Evolutionary conservation across 257 asterid genomes (phyloP), one percentile per base, ranked within the genome.

Genomic region (Ocimum tenuiflorum): DNA sequence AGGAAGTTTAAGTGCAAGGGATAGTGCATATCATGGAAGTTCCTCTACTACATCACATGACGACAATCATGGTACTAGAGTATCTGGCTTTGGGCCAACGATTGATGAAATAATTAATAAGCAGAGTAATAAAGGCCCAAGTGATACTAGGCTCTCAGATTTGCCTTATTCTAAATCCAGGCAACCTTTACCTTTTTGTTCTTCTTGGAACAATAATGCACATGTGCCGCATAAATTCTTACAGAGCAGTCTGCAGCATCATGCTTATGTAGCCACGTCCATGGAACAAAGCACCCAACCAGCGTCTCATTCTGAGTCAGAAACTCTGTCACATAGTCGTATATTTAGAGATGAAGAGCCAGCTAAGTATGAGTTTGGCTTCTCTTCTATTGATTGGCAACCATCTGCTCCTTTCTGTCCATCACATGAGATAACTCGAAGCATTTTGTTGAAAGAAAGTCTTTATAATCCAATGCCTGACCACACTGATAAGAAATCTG

Each of bases 401-500:
- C 89, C 91, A 43, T 89, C 96, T 41, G 76, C 60, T 69, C 94
- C 94, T 75, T 89, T 89, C 69, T 69, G 67, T 24, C 96, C 98
- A 19, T 87, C 91, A 2, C 83, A 80, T 72, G 76, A 70, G 46
- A 69, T 92, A 39, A 87, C 85, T 19, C 82, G 60, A 46, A 78
- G 69, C 13, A 71, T 91, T 23, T 81, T 86, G 66, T 63, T 77
- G 78, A 73, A 83, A 66, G 81, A 73, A 71, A 60, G 65, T 56
- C 81, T 69, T 5, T 66, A 78, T 50, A 80, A 87, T n/a, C 88
- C 94, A 47, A 56, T 81, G 59, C 82, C 57, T 42, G 82, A 84
- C 45, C 58, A 74, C 56, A 54, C 69, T 54, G 88, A 68, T 66
- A 80, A 81, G 57, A 74, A 68, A 39, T 48, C 36, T 61, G 69